phyloP scores from a whole-genome alignment of 2,329 filamentous ascomycete species.

The Penicillium sp. region DNA sequence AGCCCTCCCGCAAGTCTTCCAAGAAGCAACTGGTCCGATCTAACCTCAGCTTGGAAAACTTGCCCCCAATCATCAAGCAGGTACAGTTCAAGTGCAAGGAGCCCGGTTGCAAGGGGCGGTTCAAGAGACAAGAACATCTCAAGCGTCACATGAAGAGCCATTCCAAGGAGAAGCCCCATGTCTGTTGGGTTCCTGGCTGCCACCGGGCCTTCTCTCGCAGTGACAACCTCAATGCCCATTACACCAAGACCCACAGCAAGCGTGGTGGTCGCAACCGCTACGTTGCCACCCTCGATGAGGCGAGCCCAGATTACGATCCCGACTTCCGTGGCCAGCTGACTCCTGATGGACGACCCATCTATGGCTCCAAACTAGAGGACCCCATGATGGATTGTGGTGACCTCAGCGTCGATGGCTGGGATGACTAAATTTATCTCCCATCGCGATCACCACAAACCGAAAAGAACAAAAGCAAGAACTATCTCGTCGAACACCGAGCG shows the following conservation, averaged over 20 bases:
- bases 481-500: not conserved
- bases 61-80: slow-evolving; percentile 41
- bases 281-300: slow-evolving; percentile 46
- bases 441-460: slow-evolving; percentile 1
- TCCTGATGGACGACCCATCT: slow-evolving; percentile 43
- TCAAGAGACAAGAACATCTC: slow-evolving; percentile 51
- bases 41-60: slow-evolving; percentile 36
- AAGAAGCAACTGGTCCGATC: slow-evolving; percentile 32
- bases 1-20: slow-evolving; percentile 35
- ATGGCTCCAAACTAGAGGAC: slow-evolving; percentile 37
- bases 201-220: slow-evolving; percentile 44
- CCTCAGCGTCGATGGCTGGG: slow-evolving; percentile 34
- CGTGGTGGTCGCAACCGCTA: slow-evolving; percentile 47
- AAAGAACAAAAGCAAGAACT: slow-evolving; percentile 5
- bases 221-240: slow-evolving; percentile 48
- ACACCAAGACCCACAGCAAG: slow-evolving; percentile 48
- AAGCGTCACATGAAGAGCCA: slow-evolving; percentile 51
- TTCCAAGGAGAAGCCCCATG: slow-evolving; percentile 44
- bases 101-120: slow-evolving; percentile 45
- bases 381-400: slow-evolving; percentile 34
- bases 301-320: slow-evolving; percentile 43
- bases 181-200: slow-evolving; percentile 46
- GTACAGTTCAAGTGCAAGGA: slow-evolving; percentile 45
- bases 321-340: slow-evolving; percentile 46
- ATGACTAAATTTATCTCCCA: slow-evolving; percentile 25